Conservation (phyloP, 306 rosid species). For the Corylus heterophylla region DNA sequence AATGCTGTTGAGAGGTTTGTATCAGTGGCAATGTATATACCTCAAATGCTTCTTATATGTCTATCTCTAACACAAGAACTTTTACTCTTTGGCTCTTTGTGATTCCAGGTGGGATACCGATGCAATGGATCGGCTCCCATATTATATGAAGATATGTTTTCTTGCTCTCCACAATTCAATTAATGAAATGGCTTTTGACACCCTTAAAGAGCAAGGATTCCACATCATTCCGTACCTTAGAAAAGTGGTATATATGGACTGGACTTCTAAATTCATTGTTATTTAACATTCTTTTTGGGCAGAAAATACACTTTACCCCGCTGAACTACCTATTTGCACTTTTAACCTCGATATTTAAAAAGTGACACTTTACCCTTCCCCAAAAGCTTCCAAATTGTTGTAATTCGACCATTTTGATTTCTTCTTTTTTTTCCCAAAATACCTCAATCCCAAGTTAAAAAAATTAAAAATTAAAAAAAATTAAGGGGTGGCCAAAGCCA, state of each 20-base stretch:
- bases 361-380: too few species aligned
- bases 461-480: too few species aligned
- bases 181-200: neutral
- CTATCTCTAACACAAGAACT: neutral
- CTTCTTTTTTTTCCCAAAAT: too few species aligned
- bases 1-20: slow-evolving; percentile 22
- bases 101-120: neutral
- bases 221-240: neutral
- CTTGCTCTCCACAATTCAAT: neutral
- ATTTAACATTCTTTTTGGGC: neutral
- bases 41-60: neutral
- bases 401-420: too few species aligned
- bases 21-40: neutral
- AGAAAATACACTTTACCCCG: too few species aligned
- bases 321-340: too few species aligned
- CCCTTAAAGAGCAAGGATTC: neutral
- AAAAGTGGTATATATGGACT: neutral
- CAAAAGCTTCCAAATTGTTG: too few species aligned
- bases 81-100: neutral
- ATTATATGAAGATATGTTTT: slow-evolving; percentile 1
- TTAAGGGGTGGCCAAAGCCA: too few species aligned
- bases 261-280: neutral
- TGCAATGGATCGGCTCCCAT: neutral
- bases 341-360: too few species aligned
- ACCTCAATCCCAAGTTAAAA: too few species aligned